Percentiles rank a stretch among this genome's conserved stretches.
These are phyloP conservation scores for Hypomontagnella monticulosa DNA, from an alignment of 495 filamentous ascomycete species.

Conservation along the genomic window DNA sequence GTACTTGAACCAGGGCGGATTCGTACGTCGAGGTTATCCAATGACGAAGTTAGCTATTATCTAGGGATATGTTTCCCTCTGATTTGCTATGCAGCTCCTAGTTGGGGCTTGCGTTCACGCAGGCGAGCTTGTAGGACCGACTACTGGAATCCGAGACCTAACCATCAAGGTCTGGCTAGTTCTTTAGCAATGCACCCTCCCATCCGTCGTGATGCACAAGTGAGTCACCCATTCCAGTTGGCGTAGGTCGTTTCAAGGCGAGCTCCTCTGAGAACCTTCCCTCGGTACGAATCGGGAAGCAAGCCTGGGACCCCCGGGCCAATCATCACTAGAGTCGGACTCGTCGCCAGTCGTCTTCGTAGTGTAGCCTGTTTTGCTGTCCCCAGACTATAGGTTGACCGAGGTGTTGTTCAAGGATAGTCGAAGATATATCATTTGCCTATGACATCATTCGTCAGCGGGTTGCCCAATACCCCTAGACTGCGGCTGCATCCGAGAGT, in stretches of 20 bases:
- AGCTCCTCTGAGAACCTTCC: constrained; percentile 24
- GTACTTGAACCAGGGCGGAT: constrained; percentile 9
- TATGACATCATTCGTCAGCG: constrained; percentile 42
- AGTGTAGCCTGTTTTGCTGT: constrained; percentile 17
- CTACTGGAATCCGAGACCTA: constrained; percentile 6
- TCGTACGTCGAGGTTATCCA: constrained; percentile 9
- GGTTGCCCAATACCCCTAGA: constrained; percentile 9
- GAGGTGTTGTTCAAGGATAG: constrained; percentile 12
- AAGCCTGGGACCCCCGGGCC: constrained; percentile 16
- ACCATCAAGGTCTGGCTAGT: constrained; percentile 3
- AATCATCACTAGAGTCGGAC: constrained; percentile 23
- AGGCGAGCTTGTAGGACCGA: background rate
- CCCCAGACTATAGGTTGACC: constrained; percentile 10
- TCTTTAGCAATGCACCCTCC: constrained; percentile 16
- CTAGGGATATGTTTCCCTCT: constrained; percentile 5
- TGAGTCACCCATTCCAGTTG: constrained; percentile 27
- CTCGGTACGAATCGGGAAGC: constrained; percentile 29
- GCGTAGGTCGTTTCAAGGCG: constrained; percentile 22
- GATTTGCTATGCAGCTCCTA: constrained; percentile 19
- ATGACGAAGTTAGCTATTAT: constrained; percentile 5
- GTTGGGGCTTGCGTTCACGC: background rate
- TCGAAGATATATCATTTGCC: constrained; percentile 25
- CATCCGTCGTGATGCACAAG: constrained; percentile 9
- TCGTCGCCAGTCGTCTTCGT: constrained; percentile 7
- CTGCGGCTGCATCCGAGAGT: constrained; percentile 25